phyloP scores from a whole-genome alignment of 345 rosid species.

The Schrenkiella parvula region DNA sequence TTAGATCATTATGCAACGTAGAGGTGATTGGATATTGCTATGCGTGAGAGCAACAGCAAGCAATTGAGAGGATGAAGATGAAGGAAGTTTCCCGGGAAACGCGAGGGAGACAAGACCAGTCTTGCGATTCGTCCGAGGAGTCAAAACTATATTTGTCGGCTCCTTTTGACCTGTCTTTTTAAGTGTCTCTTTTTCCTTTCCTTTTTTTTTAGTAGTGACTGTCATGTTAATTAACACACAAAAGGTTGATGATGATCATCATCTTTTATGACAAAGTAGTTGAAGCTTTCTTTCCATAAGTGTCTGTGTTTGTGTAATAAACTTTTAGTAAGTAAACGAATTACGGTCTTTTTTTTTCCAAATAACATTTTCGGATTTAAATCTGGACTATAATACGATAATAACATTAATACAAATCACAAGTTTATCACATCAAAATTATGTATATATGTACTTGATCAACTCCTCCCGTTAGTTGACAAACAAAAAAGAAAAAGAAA shows the following conservation, averaged over 20 bases:
- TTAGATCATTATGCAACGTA: not conserved
- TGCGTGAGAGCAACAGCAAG: conserved; percentile 6
- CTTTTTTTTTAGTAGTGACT: not conserved
- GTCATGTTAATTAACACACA: not conserved
- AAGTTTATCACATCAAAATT: not conserved
- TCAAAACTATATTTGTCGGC: conserved; percentile 24
- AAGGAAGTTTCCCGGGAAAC: conserved; percentile 16
- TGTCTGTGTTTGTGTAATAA: too few species aligned
- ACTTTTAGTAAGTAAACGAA: too few species aligned
- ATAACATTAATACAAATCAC: not conserved
- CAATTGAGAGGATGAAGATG: not conserved
- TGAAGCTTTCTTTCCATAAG: too few species aligned
- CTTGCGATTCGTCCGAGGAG: conserved; percentile 28
- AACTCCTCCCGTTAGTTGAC: not conserved
- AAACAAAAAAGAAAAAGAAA: too few species aligned
- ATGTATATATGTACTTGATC: not conserved
- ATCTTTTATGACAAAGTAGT: too few species aligned
- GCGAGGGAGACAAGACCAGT: conserved; percentile 28
- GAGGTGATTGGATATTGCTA: not conserved
- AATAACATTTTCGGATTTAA: too few species aligned
- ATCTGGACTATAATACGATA: not conserved
- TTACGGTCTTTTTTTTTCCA: too few species aligned
- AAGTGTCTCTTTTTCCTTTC: not conserved
- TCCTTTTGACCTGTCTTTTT: conserved; percentile 14
- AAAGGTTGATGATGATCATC: too few species aligned